Base-by-base conservation (phyloP, 73 alveolate genomes). In the Breviolum minutum region DNA sequence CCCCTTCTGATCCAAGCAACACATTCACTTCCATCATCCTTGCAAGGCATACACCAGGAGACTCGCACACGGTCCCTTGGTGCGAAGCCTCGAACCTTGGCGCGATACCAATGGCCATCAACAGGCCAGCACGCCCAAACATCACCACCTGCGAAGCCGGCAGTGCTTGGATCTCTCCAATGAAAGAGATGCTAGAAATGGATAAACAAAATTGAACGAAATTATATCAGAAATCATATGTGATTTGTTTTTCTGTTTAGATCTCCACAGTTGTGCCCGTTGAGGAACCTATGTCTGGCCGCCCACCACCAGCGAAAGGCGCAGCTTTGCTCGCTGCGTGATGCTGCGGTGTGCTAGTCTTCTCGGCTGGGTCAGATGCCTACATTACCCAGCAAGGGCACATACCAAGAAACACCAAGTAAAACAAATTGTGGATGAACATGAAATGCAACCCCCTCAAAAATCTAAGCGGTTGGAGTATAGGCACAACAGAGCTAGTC, bases 61-160 rank as follows among this genome's bases (percentile, higher is more conserved):
- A 89, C 96, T 16, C 74, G 71, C 73, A 89, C 96, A 22, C 96
- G 86, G 84, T 89, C 96, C 64, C 96, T 85, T 2, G 96, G 96
- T 24, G 86, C 96, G 30, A 89, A 89, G 73, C 96, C 96, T 48
- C 86, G 87, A 5, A 89, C 96, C 60, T 89, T 73, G 68, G 96
- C 96, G 19, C 96, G 96, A 62, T 89, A 89, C 96, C 96, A 89
- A 60, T 71, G 96, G 26, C 96, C 96, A 73, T 89, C 96, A 29
- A 89, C 71, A 24, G 96, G 96, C 83, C 84, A 89, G 87, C 96
- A 89, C 7, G 96, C 96, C 96, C 96, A 89, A 26, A 89, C 96
- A 29, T 89, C 74, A 27, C 96, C 73, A 22, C 96, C 96, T 89
- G 76, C 14, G 12, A 70, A 32, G n/a, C n/a, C 54, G 30, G 6